Conservation (phyloP, 148 eudicot species). For the Agrostemma githago region DNA sequence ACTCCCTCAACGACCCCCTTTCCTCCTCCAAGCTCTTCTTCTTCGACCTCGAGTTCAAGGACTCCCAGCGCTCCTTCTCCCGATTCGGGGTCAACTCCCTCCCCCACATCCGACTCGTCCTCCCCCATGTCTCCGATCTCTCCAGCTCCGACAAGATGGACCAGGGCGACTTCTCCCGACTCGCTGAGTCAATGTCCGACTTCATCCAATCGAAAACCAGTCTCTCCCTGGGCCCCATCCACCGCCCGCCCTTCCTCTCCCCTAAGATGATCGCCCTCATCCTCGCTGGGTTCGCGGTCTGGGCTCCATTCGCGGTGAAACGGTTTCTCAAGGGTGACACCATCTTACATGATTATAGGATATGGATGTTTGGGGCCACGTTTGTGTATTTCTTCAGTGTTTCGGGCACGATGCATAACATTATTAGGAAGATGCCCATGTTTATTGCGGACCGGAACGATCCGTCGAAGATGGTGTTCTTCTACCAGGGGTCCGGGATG, state of each 20-base stretch:
- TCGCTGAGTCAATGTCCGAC: slow-evolving; percentile 62
- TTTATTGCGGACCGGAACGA: slow-evolving; percentile 66
- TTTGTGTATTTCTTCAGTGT: slow-evolving; percentile 90
- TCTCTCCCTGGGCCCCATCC: slow-evolving; percentile 44
- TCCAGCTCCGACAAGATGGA: slow-evolving; percentile 48
- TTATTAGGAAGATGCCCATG: slow-evolving; percentile 87
- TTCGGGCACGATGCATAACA: slow-evolving; percentile 85
- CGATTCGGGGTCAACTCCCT: slow-evolving; percentile 52
- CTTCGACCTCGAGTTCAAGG: slow-evolving; percentile 62
- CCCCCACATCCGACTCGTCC: slow-evolving; percentile 74
- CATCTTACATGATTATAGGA: slow-evolving; percentile 50
- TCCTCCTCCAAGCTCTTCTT: slow-evolving; percentile 42
- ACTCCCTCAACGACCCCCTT: slow-evolving; percentile 18
- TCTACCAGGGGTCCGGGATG: slow-evolving; percentile 90
- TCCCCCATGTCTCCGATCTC: slow-evolving; percentile 22
- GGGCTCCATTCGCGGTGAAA: slow-evolving; percentile 47
- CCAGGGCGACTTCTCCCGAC: slow-evolving; percentile 43
- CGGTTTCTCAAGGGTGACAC: slow-evolving; percentile 55
- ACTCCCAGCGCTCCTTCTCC: slow-evolving; percentile 55
- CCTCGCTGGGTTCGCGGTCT: slow-evolving; percentile 25
- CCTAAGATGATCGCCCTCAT: slow-evolving; percentile 38
- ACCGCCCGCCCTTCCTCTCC: slow-evolving; percentile 58
- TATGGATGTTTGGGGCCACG: slow-evolving; percentile 60
- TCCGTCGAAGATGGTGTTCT: slow-evolving; percentile 59
- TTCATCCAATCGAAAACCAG: slow-evolving; percentile 49